phyloP scores from a whole-genome alignment of 2,329 filamentous ascomycete species.

The Colletotrichum musicola region DNA sequence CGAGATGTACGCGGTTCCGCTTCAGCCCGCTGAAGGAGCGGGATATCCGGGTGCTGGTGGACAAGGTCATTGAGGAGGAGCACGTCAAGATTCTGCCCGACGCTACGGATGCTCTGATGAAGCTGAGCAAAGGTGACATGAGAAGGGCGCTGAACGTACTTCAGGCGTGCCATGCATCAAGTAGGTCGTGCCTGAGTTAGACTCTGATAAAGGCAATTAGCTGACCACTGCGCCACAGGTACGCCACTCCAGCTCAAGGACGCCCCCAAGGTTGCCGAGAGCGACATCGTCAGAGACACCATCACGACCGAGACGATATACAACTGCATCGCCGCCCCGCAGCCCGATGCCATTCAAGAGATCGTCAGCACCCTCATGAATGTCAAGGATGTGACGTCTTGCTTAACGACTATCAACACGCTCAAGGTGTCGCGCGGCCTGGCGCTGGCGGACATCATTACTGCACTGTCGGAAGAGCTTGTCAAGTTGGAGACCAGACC shows the following conservation, averaged over 20 bases:
- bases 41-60: constrained; percentile 87
- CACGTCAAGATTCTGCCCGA: constrained; percentile 84
- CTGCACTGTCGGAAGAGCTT: constrained; percentile 85
- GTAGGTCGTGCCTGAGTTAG: constrained; percentile 57
- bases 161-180: constrained; percentile 95
- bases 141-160: constrained; percentile 92
- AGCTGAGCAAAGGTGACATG: constrained; percentile 95
- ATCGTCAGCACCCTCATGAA: constrained; percentile 87
- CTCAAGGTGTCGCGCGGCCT: constrained; percentile 89
- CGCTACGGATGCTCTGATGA: constrained; percentile 86
- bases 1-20: constrained; percentile 92
- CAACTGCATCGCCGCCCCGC: constrained; percentile 95
- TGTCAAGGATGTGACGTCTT: constrained; percentile 89
- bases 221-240: constrained; percentile 57
- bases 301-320: constrained; percentile 96
- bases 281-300: constrained; percentile 78
- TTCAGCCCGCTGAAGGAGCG: constrained; percentile 93
- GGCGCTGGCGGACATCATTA: constrained; percentile 93
- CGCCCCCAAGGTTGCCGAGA: constrained; percentile 69
- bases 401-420: constrained; percentile 87
- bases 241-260: constrained; percentile 75
- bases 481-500: constrained; percentile 85
- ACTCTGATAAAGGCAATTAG: too few relatives aligned
- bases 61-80: constrained; percentile 91
- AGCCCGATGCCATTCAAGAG: constrained; percentile 86